Evolutionary conservation across 1,139 yeast genomes (phyloP), one percentile per base, ranked within the genome.

Genomic region (Candida glucosophila): DNA sequence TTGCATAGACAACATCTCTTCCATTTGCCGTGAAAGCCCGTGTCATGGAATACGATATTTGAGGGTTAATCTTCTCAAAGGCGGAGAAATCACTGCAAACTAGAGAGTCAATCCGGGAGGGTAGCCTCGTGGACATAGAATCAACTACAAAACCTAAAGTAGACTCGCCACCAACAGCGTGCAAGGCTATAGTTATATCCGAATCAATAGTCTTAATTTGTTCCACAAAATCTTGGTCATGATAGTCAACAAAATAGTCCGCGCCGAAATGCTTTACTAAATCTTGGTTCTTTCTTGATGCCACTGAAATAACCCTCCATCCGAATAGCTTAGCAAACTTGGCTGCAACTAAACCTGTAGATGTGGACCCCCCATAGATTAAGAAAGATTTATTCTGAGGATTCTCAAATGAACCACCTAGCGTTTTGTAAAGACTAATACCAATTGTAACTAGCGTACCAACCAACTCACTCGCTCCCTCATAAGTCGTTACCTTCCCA

Each of bases 361-460:
- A 55, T 8, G 71, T 53, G n/a, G 74, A 55, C 25, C 71, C 76
- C 36, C 80, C 79, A 69, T 76, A 73, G 21, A 73, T 54, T 22
- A 72, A 44, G 23, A 64, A 40, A 20, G 38, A 37, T 30, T 53
- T 46, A 24, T 22, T 23, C 17, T 26, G 29, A 14, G 17, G 17
- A 7, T 12, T 14, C n/a, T 26, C 29, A 22, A 26, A 22, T 7
- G 26, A 22, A 4, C 29, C 25, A 6, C 29, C 26, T 5, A 26
- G 19, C 7, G 29, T 17, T 12, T 15, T 10, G n/a, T 15, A 26
- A 13, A 26, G 14, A 22, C 29, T 22, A 17, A 22, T 5, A 6
- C 25, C 25, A 4, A 22, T 4, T 10, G 26, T 26, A 10, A 26
- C 14, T 15, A 22, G 4, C 4, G 22, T 14, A n/a, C 19, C 15